phyloP scores from a whole-genome alignment of 2,329 filamentous ascomycete species.

The Bertia moriformis region DNA sequence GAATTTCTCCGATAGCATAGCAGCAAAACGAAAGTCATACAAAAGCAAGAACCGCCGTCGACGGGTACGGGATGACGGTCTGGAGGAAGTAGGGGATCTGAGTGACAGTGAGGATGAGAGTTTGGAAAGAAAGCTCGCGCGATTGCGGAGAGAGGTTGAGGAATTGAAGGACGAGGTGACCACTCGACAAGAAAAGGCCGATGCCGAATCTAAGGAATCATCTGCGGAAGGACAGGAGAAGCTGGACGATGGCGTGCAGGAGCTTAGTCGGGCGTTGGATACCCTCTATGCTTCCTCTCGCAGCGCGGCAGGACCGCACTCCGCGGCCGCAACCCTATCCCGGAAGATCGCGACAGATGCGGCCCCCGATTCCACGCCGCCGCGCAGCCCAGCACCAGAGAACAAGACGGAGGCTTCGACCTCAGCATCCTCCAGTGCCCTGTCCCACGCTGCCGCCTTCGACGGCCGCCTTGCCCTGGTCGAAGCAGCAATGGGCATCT shows the following conservation, averaged over 20 bases:
- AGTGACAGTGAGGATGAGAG: slow-evolving; percentile 66
- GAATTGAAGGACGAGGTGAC: slow-evolving; percentile 44
- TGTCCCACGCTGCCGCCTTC: not conserved
- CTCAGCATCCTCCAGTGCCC: not conserved
- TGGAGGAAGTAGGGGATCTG: slow-evolving; percentile 56
- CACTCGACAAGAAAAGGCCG: slow-evolving; percentile 7
- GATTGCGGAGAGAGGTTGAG: slow-evolving; percentile 69
- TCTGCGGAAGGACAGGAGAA: not conserved
- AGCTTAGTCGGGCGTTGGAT: not conserved
- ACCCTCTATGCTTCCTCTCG: not conserved
- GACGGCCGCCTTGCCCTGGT: not conserved
- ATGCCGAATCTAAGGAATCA: not conserved
- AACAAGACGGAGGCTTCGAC: not conserved
- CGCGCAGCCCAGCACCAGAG: too few species aligned
- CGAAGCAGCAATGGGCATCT: slow-evolving; percentile 1
- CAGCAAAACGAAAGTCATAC: slow-evolving; percentile 71
- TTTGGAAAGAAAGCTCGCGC: slow-evolving; percentile 64
- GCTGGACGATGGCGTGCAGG: not conserved
- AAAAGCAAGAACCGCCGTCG: slow-evolving; percentile 56
- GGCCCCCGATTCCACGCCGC: not conserved
- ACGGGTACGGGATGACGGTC: slow-evolving; percentile 45
- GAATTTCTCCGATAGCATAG: slow-evolving; percentile 82
- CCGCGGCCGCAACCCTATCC: not conserved
- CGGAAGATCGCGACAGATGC: not conserved
- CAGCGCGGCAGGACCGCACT: not conserved